phyloP scores from a whole-genome alignment of 345 rosid species.

The Citropsis articulata region DNA sequence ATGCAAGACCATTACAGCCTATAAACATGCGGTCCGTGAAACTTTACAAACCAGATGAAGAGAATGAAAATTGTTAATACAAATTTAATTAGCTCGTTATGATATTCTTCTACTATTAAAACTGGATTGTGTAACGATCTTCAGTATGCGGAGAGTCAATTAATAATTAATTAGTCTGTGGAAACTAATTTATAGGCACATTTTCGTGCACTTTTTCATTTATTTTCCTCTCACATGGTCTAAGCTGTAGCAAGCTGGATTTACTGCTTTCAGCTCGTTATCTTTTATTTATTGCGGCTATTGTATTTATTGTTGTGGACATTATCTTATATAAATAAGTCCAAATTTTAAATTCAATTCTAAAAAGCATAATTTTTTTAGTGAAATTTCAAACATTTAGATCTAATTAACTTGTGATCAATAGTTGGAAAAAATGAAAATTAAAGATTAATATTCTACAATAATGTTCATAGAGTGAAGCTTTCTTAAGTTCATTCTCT shows the following conservation, averaged over 20 bases:
- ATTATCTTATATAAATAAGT: too few species aligned
- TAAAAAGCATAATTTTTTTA: too few species aligned
- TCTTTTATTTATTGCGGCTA: too few species aligned
- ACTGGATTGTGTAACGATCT: background rate
- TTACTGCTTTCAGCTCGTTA: background rate
- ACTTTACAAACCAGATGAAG: slow-evolving; percentile 39
- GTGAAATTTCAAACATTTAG: too few species aligned
- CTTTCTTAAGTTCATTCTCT: too few species aligned
- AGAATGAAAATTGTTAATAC: slow-evolving; percentile 4
- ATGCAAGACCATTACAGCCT: slow-evolving; percentile 70
- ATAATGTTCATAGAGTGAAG: too few species aligned
- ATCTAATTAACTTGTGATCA: too few species aligned
- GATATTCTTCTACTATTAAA: too few species aligned
- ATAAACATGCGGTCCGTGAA: slow-evolving; percentile 39
- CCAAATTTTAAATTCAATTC: background rate
- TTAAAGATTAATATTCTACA: too few species aligned
- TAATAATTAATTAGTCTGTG: background rate
- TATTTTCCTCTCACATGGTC: background rate
- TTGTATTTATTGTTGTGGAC: background rate
- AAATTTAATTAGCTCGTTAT: background rate
- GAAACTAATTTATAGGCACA: too few species aligned
- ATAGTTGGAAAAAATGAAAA: too few species aligned
- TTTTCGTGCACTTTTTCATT: background rate
- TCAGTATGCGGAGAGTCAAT: background rate
- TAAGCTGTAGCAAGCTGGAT: background rate